These are phyloP conservation scores for Tylopilus vinaceipallidus DNA, from an alignment of 768 basidiomycete species.

Conservation along the genomic window DNA sequence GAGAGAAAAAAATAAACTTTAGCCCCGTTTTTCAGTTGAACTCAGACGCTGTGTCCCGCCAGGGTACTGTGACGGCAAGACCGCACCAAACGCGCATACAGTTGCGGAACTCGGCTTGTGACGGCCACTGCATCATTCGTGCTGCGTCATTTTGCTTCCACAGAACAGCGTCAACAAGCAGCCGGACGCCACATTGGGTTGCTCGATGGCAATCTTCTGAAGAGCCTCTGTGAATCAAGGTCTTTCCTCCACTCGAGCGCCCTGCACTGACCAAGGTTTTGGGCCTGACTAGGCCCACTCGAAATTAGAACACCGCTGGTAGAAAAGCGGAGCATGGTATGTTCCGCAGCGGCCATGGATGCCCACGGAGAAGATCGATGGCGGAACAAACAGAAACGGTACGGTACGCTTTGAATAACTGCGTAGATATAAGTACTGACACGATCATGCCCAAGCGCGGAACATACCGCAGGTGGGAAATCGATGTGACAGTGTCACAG, in stretches of 20 bases:
- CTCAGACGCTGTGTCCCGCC: conserved; percentile 21
- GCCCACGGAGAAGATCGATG: not conserved
- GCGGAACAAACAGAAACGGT: not conserved
- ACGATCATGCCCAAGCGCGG: not conserved
- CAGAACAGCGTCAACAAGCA: conserved; percentile 1
- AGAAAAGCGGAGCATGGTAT: not conserved
- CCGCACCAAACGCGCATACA: conserved; percentile 23
- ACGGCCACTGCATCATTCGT: conserved; percentile 9
- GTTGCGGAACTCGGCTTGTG: conserved; percentile 18
- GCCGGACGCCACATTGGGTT: not conserved
- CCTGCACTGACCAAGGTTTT: not conserved
- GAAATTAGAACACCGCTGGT: conserved; percentile 15
- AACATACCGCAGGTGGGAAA: conserved; percentile 11
- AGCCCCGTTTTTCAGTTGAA: conserved; percentile 16
- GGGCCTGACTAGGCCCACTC: conserved; percentile 4
- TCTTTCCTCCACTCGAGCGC: not conserved
- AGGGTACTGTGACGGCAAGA: conserved; percentile 28
- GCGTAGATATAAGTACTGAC: conserved; percentile 1
- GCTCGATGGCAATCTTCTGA: not conserved
- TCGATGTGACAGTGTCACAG: conserved; percentile 24
- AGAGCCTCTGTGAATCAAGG: conserved; percentile 3
- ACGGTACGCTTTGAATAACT: conserved; percentile 5
- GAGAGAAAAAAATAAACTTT: conserved; percentile 4
- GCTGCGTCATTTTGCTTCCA: conserved; percentile 19
- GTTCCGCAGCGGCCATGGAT: not conserved